Percentiles rank a stretch among this genome's conserved stretches.
Conservation (phyloP, 805 yeast genomes). For the Debaryomyces castellii region DNA sequence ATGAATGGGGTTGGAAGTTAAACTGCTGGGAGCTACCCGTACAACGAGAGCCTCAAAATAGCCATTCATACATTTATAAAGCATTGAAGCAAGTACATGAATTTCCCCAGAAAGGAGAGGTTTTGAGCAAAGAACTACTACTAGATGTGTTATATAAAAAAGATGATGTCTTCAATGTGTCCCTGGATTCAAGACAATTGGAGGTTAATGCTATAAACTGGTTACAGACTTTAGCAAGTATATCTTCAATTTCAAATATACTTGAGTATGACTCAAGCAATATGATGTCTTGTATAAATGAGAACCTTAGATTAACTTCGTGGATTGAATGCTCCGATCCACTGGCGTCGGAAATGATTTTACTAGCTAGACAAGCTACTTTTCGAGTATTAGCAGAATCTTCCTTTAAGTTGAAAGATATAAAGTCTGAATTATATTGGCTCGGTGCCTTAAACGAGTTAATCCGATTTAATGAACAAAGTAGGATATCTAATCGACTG, state of each 20-base stretch:
- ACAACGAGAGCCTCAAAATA: slow-evolving; percentile 33
- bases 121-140: slow-evolving; percentile 18
- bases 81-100: slow-evolving; percentile 50
- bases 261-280: slow-evolving; percentile 8
- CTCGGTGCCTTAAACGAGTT: slow-evolving; percentile 37
- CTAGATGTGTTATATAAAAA: slow-evolving; percentile 15
- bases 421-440: slow-evolving; percentile 12
- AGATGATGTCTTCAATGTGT: slow-evolving; percentile 4
- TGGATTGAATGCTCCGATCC: slow-evolving; percentile 43
- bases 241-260: slow-evolving; percentile 20
- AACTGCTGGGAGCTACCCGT: slow-evolving; percentile 73
- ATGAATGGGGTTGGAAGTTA: slow-evolving; percentile 75
- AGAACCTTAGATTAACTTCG: slow-evolving; percentile 14
- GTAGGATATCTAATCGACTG: slow-evolving; percentile 32
- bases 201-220: slow-evolving; percentile 12
- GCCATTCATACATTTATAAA: slow-evolving; percentile 51
- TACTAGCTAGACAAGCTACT: slow-evolving; percentile 41
- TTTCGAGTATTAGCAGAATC: slow-evolving; percentile 27
- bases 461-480: slow-evolving; percentile 38
- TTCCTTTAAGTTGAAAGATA: background rate
- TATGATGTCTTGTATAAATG: slow-evolving; percentile 5
- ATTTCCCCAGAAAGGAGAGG: slow-evolving; percentile 14
- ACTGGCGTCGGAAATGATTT: slow-evolving; percentile 38
- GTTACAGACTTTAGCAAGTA: slow-evolving; percentile 27
- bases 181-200: slow-evolving; percentile 15